phyloP scores from a whole-genome alignment of 1,139 yeast species.

The Kodamaea arcana region DNA sequence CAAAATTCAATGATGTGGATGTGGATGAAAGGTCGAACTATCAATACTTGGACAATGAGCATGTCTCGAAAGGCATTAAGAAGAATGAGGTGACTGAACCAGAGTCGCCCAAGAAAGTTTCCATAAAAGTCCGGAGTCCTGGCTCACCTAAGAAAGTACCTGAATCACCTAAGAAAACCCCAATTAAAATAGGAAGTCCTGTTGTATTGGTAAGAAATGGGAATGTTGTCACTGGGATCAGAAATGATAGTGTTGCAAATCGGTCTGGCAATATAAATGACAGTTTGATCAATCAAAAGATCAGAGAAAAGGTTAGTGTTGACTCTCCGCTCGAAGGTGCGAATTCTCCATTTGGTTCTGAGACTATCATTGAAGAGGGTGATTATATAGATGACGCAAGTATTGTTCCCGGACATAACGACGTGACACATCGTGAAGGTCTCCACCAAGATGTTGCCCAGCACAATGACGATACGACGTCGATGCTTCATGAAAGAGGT shows the following conservation, averaged over 20 bases:
- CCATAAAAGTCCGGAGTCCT: not conserved
- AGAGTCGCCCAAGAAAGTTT: not conserved
- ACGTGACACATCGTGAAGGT: slow-evolving; percentile 7
- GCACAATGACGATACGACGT: not conserved
- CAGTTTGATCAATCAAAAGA: slow-evolving; percentile 19
- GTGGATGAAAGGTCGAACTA: slow-evolving; percentile 13
- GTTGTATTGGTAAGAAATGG: slow-evolving; percentile 31
- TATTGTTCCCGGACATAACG: slow-evolving; percentile 8
- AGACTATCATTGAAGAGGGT: slow-evolving; percentile 1
- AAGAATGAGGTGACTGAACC: slow-evolving; percentile 1
- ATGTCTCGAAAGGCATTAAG: no score
- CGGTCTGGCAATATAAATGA: slow-evolving; percentile 18
- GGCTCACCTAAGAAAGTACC: not conserved
- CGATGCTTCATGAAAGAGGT: slow-evolving; percentile 53
- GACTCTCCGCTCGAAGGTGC: slow-evolving; percentile 3
- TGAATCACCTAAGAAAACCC: slow-evolving; percentile 14
- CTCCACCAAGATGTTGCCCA: not conserved
- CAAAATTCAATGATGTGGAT: slow-evolving; percentile 12
- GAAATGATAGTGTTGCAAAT: slow-evolving; percentile 1
- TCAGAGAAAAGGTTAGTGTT: slow-evolving; percentile 15
- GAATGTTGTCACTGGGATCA: slow-evolving; percentile 24
- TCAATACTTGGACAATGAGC: slow-evolving; percentile 9
- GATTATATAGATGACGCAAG: slow-evolving; percentile 26
- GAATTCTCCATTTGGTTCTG: slow-evolving; percentile 3
- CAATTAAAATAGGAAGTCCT: slow-evolving; percentile 43